Percentiles rank a stretch among this genome's conserved stretches.
phyloP scores from a whole-genome alignment of 371 early-diverging fungal species.

The Blastocladiella emersonii region DNA sequence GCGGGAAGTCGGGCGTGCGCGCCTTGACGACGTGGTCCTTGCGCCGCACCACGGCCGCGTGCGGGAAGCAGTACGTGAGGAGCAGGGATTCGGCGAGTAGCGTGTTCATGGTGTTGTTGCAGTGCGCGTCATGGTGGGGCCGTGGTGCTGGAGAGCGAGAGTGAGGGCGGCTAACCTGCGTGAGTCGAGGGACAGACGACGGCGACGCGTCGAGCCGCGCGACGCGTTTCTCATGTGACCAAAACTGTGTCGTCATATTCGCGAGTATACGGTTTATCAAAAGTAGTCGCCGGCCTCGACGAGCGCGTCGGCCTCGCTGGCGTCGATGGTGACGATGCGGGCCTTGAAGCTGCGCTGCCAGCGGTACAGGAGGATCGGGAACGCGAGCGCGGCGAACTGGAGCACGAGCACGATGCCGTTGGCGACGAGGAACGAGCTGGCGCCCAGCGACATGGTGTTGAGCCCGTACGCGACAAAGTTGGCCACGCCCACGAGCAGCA shows the following conservation, averaged over 20 bases:
- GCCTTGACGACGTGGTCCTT: slow-evolving; percentile 1
- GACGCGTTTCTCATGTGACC: too few relatives aligned
- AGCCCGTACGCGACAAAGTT: background rate
- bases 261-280: too few relatives aligned
- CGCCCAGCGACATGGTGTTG: background rate
- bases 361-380: background rate
- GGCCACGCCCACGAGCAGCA: background rate
- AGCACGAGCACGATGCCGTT: background rate
- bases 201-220: too few relatives aligned
- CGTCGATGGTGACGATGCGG: background rate
- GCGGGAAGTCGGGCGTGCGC: background rate
- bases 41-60: slow-evolving; percentile 3
- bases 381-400: background rate
- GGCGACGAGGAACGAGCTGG: background rate
- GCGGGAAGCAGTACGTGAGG: background rate
- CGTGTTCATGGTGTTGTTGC: background rate
- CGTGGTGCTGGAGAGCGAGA: too few relatives aligned
- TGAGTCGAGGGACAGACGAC: too few relatives aligned
- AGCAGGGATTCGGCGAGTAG: background rate
- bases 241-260: too few relatives aligned
- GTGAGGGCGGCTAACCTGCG: too few relatives aligned
- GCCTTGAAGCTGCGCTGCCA: background rate
- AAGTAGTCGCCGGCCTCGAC: too few relatives aligned
- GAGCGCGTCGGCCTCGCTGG: too few relatives aligned
- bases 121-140: too few relatives aligned